phyloP scores from a whole-genome alignment of 2,329 filamentous ascomycete genomes.

The Aurifilum marmelostoma region DNA sequence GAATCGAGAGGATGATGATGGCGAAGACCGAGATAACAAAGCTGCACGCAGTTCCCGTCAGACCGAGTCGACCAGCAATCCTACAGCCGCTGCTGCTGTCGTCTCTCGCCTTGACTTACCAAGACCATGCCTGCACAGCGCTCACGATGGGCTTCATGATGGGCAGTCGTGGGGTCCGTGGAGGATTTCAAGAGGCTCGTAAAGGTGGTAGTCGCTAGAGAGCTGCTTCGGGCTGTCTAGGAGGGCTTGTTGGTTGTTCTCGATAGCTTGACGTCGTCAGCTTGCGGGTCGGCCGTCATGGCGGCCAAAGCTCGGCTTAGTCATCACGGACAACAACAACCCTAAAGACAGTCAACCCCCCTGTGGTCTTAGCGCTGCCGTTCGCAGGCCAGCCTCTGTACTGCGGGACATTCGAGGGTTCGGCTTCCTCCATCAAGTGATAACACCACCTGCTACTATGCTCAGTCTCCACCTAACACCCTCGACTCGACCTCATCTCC shows the following conservation, averaged over 20 bases:
- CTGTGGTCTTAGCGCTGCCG: background rate
- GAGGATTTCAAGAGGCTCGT: no score
- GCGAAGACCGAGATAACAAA: constrained; percentile 70
- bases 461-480: background rate
- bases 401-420: background rate
- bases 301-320: constrained; percentile 14
- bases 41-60: constrained; percentile 50
- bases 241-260: background rate
- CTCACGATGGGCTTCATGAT: constrained; percentile 94
- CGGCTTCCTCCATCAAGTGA: background rate
- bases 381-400: background rate
- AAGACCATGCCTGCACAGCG: constrained; percentile 92
- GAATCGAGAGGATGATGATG: constrained; percentile 65
- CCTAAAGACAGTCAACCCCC: background rate
- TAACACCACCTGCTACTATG: background rate
- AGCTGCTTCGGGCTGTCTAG: background rate
- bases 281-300: constrained; percentile 10
- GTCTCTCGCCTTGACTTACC: constrained; percentile 61
- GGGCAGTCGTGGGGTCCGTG: constrained; percentile 32
- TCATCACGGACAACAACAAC: background rate
- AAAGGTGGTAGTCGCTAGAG: background rate
- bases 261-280: constrained; percentile 14
- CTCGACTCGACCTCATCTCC: background rate
- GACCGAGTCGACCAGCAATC: constrained; percentile 11
- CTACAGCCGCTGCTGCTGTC: constrained; percentile 18